Percentiles rank a stretch among this genome's conserved stretches.
phyloP scores from a whole-genome alignment of 2,329 filamentous ascomycete species.

The Aspergillus brunneoviolaceus region DNA sequence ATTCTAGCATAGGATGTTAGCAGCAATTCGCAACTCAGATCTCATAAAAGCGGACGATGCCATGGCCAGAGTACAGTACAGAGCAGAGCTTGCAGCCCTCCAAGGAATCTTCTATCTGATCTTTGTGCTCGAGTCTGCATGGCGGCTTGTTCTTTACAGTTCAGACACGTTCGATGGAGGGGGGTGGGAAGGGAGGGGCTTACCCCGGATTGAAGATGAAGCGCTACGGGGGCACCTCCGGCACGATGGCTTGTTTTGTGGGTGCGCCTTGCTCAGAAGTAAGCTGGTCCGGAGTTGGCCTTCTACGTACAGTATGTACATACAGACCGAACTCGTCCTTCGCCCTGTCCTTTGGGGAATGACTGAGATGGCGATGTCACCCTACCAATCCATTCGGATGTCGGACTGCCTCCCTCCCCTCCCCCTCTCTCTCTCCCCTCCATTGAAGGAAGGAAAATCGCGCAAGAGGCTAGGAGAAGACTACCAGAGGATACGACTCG shows the following conservation, averaged over 20 bases:
- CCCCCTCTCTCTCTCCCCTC: too few relatives aligned
- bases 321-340: not conserved
- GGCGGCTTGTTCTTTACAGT: not conserved
- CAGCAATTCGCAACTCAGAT: not conserved
- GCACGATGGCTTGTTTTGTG: not conserved
- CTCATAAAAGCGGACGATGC: not conserved
- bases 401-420: too few relatives aligned
- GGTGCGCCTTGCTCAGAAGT: not conserved
- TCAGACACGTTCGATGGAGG: not conserved
- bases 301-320: not conserved
- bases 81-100: not conserved
- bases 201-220: not conserved
- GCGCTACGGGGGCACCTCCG: not conserved
- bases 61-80: not conserved
- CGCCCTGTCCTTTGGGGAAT: not conserved
- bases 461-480: not conserved
- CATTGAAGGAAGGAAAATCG: not conserved
- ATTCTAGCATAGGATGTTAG: not conserved
- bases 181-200: not conserved
- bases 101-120: not conserved
- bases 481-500: not conserved
- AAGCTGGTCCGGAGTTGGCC: not conserved
- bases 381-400: not conserved
- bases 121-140: not conserved
- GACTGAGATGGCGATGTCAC: not conserved